Evolutionary conservation across 352 stramenopile species (phyloP).

Genomic region (Globisporangium mamillatum): DNA sequence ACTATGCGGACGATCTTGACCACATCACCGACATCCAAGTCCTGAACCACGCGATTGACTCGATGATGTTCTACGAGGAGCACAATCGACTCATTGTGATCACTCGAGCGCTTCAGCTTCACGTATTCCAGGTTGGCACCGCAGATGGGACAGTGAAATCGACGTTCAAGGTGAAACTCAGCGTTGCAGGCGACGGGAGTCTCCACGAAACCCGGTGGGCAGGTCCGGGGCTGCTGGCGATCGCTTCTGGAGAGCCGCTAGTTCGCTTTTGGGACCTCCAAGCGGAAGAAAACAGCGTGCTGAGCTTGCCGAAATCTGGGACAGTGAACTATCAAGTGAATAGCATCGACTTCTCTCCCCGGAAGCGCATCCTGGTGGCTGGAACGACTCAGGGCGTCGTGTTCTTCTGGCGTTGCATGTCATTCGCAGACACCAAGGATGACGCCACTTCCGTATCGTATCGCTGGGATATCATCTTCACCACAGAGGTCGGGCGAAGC

Average conservation of each 20-base stretch:
- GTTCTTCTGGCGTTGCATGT: conserved; percentile 88
- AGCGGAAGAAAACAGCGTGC: conserved; percentile 90
- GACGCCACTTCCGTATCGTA: conserved; percentile 25
- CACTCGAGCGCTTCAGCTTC: conserved; percentile 85
- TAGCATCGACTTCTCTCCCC: conserved; percentile 86
- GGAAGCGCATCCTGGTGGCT: conserved; percentile 83
- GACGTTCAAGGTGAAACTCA: conserved; percentile 88
- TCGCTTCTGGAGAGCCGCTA: conserved; percentile 84
- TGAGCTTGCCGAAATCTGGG: conserved; percentile 68
- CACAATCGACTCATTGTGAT: conserved; percentile 86
- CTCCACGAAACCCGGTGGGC: conserved; percentile 88
- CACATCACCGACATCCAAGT: conserved; percentile 90
- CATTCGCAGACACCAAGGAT: conserved; percentile 27
- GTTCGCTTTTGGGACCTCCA: conserved; percentile 92
- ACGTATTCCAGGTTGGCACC: conserved; percentile 86
- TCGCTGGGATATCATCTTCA: conserved; percentile 73
- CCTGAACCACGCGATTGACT: conserved; percentile 83
- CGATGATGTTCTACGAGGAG: conserved; percentile 89
- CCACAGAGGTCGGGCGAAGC: conserved; percentile 40
- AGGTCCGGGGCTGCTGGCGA: conserved; percentile 85
- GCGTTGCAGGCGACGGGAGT: conserved; percentile 74
- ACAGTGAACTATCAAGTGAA: conserved; percentile 65
- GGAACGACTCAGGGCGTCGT: conserved; percentile 84
- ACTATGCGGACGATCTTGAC: conserved; percentile 91
- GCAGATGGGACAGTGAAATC: conserved; percentile 82